Conservation (phyloP, 2,329 filamentous ascomycete genomes). For the Lasiodiplodia gonubiensis region DNA sequence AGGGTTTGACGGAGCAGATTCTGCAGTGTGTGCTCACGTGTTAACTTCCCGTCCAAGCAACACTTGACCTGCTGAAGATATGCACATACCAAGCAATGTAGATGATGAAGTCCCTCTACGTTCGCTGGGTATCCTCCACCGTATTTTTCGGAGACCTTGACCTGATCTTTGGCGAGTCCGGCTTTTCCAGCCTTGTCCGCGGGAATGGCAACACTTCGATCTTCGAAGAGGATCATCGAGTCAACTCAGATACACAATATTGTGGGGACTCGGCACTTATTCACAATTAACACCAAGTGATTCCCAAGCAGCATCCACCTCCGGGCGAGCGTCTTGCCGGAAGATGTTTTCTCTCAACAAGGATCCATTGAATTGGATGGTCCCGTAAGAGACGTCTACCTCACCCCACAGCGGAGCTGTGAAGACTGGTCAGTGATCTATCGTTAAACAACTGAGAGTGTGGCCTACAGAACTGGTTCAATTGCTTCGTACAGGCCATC, state of each 20-base stretch:
- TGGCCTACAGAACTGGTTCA: constrained; percentile 41
- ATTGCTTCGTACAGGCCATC: constrained; percentile 38
- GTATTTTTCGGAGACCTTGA: constrained; percentile 60
- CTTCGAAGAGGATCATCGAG: constrained; percentile 59
- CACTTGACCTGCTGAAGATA: background rate
- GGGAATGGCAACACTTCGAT: constrained; percentile 54
- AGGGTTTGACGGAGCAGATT: constrained; percentile 65
- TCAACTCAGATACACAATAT: constrained; percentile 62
- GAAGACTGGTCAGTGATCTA: constrained; percentile 10
- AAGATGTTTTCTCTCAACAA: constrained; percentile 62
- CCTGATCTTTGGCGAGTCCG: constrained; percentile 61
- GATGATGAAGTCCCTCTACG: constrained; percentile 62
- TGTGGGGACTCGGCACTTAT: constrained; percentile 55
- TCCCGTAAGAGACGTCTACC: constrained; percentile 50
- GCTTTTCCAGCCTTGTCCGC: constrained; percentile 55
- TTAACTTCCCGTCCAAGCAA: background rate
- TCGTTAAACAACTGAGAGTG: background rate
- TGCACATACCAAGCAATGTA: constrained; percentile 61
- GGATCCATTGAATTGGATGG: constrained; percentile 60
- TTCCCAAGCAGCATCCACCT: constrained; percentile 65
- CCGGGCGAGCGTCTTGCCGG: constrained; percentile 55
- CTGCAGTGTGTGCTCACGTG: constrained; percentile 37
- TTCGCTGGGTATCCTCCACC: constrained; percentile 66
- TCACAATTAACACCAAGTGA: constrained; percentile 59
- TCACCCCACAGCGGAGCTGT: constrained; percentile 46